Evolutionary conservation across 78 protist genomes (phyloP), one percentile per base, ranked within the genome.

Genomic region (Protostelium mycophagum): DNA sequence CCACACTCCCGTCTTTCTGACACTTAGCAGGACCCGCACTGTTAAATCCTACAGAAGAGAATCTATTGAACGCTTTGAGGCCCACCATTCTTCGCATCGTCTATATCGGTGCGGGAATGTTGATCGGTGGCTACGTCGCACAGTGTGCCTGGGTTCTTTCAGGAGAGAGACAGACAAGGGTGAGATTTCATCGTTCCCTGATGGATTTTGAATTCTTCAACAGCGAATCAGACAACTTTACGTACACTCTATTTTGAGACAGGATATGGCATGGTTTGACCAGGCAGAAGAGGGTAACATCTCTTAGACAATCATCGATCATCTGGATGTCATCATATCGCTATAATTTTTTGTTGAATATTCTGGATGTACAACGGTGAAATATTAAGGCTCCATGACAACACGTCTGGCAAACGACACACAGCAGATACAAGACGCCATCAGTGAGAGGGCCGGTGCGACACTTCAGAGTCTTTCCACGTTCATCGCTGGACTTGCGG

Each of bases 361-460:
- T n/a, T n/a, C n/a, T n/a, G n/a, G n/a, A n/a, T n/a, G n/a, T n/a
- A n/a, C n/a, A n/a, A n/a, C 73, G 73, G 5, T 5, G 16, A 86
- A 93, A 34, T 35, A 89, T 0, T 63, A 95, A 31, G 98, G 98
- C 83, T 36, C 85, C 29, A 88, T 97, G 83, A 91, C 96, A 25
- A 38, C 96, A 23, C 83, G 94, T 23, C 85, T 97, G 28, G 95
- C 97, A 28, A 87, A 91, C 28, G 98, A 97, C 36, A 93, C 95
- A 29, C 89, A 94, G 37, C 37, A 90, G 36, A 93, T 97, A 9
- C 96, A 97, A 38, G 97, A 95, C 38, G 91, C 88, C 87, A 91
- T 92, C 0, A 92, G 95, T 36, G 95, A 94, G 38, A 36, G 94
- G 35, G n/a, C 94, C 0, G 97, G 96, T 38, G 36, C 37, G 31